These are phyloP conservation scores for Tulasnella sp. DNA, from an alignment of 768 basidiomycete genomes.

Conservation along the genomic window DNA sequence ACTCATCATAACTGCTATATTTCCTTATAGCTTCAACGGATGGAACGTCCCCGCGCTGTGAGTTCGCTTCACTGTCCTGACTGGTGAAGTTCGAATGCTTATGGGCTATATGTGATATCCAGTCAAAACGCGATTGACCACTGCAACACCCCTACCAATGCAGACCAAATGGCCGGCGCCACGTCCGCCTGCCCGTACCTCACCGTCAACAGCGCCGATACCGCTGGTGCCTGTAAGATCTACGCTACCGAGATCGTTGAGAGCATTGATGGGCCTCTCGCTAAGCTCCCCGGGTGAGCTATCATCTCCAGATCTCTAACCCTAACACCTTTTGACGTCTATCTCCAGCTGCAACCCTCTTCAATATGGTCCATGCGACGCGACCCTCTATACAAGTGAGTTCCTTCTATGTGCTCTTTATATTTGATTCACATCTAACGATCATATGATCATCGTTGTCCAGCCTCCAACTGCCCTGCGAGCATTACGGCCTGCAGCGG, in stretches of 20 bases:
- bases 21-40: conserved; percentile 1
- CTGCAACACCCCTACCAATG: neutral
- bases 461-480: too few relatives aligned
- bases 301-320: too few relatives aligned
- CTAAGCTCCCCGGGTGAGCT: conserved; percentile 20
- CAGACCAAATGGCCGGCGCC: neutral
- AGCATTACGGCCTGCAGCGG: neutral
- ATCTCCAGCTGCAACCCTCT: too few relatives aligned
- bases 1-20: neutral
- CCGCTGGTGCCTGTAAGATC: conserved; percentile 31
- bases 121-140: conserved; percentile 15
- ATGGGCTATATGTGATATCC: too few relatives aligned
- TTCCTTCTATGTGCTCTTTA: neutral
- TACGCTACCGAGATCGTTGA: conserved; percentile 28
- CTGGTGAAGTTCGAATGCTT: too few relatives aligned
- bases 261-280: conserved; percentile 18
- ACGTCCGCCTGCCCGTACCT: conserved; percentile 34
- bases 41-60: neutral
- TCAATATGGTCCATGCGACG: neutral
- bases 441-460: too few relatives aligned
- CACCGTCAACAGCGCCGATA: conserved; percentile 26
- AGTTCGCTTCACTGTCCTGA: neutral
- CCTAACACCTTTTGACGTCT: too few relatives aligned
- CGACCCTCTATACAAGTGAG: neutral
- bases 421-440: too few relatives aligned